These are phyloP conservation scores for Pythium periplocum DNA, from an alignment of 352 stramenopile genomes.

Conservation along the genomic window DNA sequence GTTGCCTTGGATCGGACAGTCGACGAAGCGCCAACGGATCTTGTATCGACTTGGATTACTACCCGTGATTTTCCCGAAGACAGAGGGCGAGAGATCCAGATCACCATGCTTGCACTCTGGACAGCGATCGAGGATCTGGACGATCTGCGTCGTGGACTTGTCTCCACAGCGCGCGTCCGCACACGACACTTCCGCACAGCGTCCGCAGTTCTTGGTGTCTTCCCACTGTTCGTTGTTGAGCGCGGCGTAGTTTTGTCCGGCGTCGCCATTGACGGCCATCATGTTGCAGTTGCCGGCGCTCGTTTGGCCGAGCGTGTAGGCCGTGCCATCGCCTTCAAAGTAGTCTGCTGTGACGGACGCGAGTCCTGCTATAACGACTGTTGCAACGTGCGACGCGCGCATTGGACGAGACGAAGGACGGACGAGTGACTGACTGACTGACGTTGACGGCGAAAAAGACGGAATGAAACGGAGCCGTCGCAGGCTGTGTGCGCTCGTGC, in stretches of 20 bases:
- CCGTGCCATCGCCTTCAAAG: conserved; percentile 21
- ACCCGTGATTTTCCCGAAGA: conserved; percentile 69
- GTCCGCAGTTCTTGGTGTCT: conserved; percentile 47
- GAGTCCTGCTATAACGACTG: not conserved
- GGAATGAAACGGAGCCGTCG: conserved; percentile 1
- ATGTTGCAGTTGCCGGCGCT: conserved; percentile 24
- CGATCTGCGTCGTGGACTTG: conserved; percentile 30
- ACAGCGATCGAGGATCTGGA: conserved; percentile 69
- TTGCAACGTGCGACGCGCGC: not conserved
- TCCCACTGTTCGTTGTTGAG: conserved; percentile 68
- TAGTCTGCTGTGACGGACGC: conserved; percentile 5
- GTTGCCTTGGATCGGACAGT: conserved; percentile 47
- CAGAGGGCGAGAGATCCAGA: conserved; percentile 49
- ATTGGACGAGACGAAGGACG: conserved; percentile 2
- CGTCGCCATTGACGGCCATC: conserved; percentile 18
- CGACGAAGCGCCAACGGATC: conserved; percentile 64
- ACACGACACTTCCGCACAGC: conserved; percentile 62
- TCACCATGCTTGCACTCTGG: conserved; percentile 69
- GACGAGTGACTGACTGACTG: not conserved
- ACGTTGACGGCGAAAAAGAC: not conserved
- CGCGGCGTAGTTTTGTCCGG: conserved; percentile 46
- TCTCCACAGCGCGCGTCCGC: conserved; percentile 42
- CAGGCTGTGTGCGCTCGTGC: not conserved
- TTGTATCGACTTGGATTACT: conserved; percentile 42
- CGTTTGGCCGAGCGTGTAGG: conserved; percentile 14